Evolutionary conservation across 148 eudicot genomes (phyloP), one percentile per base, ranked within the genome.

Genomic region (Hydrangea macrophylla): DNA sequence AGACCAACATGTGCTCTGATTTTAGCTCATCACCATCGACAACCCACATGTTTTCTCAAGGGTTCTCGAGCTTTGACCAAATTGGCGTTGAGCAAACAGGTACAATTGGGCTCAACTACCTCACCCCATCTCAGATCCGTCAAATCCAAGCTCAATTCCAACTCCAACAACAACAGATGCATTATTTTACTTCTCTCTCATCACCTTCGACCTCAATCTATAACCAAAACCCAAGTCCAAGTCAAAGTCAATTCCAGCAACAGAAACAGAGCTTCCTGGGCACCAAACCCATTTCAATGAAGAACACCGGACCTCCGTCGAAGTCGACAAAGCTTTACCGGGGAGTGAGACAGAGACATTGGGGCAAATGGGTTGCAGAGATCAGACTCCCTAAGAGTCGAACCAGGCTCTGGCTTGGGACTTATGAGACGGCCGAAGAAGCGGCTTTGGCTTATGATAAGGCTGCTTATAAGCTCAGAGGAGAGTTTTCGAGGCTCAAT

Each of bases 291-390:
- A 67, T 72, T 39, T 71, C 68, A 0, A 88, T 85, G 91, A 88
- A 85, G 62, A 83, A 77, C 0, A 15, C 48, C 26, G 79, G 79
- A 37, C 12, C 74, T 26, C 75, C 77, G 25, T 15, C 72, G 27
- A 74, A 82, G 65, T 67, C 82, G 3, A 18, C 55, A 3, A 90
- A 90, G 70, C 86, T 90, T 13, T 90, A 90, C 80, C 66, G 96
- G 22, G 96, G 96, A 9, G 91, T 88, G 32, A 78, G 96, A 50
- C 96, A 90, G 77, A 62, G 96, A 0, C 96, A 88, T 55, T 90
- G 96, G 96, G 96, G 94, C 0, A 90, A 86, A 70, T 90, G 96
- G 96, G 96, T 90, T 0, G 96, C 96, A 0, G 96, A 90, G 69
- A 90, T 90, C 25, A 69, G 96, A 70, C 81, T 90, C 6, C 96